Percentiles rank a stretch among this genome's conserved stretches.
These are phyloP conservation scores for Cajanus cajan DNA, from an alignment of 306 rosid species.

Conservation along the genomic window DNA sequence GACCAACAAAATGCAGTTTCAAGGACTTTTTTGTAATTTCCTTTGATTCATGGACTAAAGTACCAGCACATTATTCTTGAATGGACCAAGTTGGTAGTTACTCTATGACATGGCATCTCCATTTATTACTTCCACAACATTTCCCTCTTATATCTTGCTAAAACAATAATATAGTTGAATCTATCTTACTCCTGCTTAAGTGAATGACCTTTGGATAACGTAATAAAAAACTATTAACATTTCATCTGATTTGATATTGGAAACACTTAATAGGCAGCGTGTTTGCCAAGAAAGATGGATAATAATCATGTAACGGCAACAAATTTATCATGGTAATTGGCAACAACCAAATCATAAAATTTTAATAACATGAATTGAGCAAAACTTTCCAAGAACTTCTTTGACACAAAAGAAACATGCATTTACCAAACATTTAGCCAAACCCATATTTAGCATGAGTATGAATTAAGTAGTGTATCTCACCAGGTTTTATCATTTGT, in stretches of 20 bases:
- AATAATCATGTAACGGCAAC: neutral
- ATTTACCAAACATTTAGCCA: conserved; percentile 1
- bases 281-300: neutral
- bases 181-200: neutral
- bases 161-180: too few species aligned
- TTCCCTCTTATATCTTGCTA: neutral
- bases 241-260: neutral
- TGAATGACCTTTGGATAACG: too few species aligned
- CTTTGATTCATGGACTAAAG: too few species aligned
- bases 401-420: neutral
- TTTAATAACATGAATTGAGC: neutral
- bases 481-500: conserved; percentile 1
- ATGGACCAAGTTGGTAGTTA: too few species aligned
- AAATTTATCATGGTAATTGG: neutral
- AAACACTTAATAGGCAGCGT: neutral
- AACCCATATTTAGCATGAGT: neutral
- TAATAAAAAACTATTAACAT: neutral
- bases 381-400: neutral
- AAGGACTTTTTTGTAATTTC: too few species aligned
- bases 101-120: neutral
- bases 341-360: neutral
- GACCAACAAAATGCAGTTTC: too few species aligned
- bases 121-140: neutral
- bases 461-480: neutral
- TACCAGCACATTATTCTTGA: too few species aligned